Evolutionary conservation across 345 rosid species (phyloP), one percentile per base, ranked within the genome.

Genomic region (Linum trigynum): DNA sequence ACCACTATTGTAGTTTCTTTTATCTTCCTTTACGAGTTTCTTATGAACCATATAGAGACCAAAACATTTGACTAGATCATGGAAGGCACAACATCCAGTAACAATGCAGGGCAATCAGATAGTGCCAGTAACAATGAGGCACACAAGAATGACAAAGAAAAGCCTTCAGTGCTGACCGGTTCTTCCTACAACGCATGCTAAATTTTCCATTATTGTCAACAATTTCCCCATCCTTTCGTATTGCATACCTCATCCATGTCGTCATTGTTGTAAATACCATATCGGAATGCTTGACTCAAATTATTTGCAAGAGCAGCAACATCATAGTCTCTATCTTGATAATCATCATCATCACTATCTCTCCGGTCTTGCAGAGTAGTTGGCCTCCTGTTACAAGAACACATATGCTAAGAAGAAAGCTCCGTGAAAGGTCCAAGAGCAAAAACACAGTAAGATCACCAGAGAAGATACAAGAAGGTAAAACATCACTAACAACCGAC

Each of bases 281-380:
- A 92, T 75, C 84, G 83, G 72, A 89, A 92, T 62, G 96, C 98
- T 82, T 89, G 92, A 70, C 89, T 92, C 67, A 92, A 78, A 72
- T 92, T 89, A 76, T 84, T 92, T 75, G 96, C 96, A 60, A 92
- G 78, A 71, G 89, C 95, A 50, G 96, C 92, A 77, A 87, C 96
- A 78, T 92, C 96, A 75, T 85, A 92, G 73, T 92, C 98, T 79
- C 98, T 86, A 72, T 92, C 94, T 64, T 85, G 98, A 72, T 87
- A 87, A 80, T 87, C 96, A 76, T 87, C 97, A 67, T 88, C 98
- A 77, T 87, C 95, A 57, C 96, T 89, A 75, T 92, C 96, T 79
- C 92, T 86, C 56, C 85, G 87, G 71, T 92, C 96, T 63, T 84
- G 95, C 68, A 85, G 76, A 57, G 92, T 84, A 40, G 92, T 85